Percentiles rank a stretch among this genome's conserved stretches.
Conservation (phyloP, 2,329 filamentous ascomycete genomes). For the Curvularia eragrostidis region DNA sequence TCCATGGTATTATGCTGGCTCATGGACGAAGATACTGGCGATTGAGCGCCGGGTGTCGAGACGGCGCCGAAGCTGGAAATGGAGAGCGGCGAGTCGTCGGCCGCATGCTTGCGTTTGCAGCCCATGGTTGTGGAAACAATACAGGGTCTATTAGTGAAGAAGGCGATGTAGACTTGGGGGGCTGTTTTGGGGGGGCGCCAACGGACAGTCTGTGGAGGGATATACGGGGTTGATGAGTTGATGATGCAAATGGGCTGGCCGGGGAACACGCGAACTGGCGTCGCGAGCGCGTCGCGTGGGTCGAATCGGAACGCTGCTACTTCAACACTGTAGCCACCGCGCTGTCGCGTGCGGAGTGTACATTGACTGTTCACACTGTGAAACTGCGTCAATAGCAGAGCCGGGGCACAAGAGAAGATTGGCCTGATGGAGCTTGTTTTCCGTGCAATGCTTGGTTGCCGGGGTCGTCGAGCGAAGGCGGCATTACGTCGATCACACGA, state of each 20-base stretch:
- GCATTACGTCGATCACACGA: slow-evolving; percentile 14
- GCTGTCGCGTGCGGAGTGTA: not conserved
- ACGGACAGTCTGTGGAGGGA: slow-evolving; percentile 2
- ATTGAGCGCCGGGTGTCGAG: slow-evolving; percentile 41
- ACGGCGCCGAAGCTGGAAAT: slow-evolving; percentile 47
- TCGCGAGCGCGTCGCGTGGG: slow-evolving; percentile 21
- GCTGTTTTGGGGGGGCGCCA: not conserved
- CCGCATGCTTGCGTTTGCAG: slow-evolving; percentile 65
- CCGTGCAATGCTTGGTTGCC: not conserved
- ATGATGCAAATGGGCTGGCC: slow-evolving; percentile 38
- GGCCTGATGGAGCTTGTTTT: not conserved
- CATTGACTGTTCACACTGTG: not conserved
- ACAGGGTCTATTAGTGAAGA: not conserved
- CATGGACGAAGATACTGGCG: slow-evolving; percentile 33
- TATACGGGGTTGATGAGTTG: slow-evolving; percentile 20
- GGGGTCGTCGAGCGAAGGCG: not conserved
- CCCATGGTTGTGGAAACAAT: slow-evolving; percentile 51
- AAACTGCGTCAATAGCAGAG: not conserved
- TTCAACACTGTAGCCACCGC: not conserved
- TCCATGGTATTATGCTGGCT: slow-evolving; percentile 35
- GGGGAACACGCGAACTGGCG: slow-evolving; percentile 13
- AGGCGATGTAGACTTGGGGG: not conserved
- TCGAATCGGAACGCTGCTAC: not conserved
- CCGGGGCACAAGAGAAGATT: not conserved
- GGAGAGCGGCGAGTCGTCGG: slow-evolving; percentile 54